Evolutionary conservation across 352 stramenopile species (phyloP).

Genomic region (Blastocystis sp.): DNA sequence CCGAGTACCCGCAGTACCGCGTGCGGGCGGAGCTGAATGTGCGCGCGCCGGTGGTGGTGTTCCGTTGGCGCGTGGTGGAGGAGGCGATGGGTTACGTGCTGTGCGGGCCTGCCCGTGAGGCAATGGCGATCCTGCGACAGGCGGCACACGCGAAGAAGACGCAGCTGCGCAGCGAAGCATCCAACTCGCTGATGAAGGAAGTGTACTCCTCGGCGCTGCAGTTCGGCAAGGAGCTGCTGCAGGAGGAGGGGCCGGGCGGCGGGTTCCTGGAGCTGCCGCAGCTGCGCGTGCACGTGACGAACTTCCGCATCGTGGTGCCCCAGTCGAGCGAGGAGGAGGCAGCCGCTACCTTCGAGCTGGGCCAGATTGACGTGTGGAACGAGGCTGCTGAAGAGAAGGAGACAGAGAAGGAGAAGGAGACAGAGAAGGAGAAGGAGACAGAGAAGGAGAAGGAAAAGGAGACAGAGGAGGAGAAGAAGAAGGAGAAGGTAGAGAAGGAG

Average conservation of each 20-base stretch:
- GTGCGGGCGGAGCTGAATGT: not conserved
- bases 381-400: not conserved
- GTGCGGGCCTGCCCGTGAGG: slow-evolving; percentile 16
- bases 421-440: no score
- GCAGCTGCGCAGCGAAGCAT: not conserved
- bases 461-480: no score
- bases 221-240: not conserved
- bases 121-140: not conserved
- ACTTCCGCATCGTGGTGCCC: not conserved
- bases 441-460: no score
- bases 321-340: not conserved
- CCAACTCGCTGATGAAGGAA: not conserved
- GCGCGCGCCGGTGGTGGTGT: not conserved
- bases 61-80: slow-evolving; percentile 36
- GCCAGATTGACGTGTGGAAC: not conserved
- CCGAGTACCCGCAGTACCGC: slow-evolving; percentile 22
- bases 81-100: slow-evolving; percentile 48
- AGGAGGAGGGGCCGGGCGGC: not conserved
- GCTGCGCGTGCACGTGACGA: not conserved
- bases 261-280: not conserved
- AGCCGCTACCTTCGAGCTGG: not conserved
- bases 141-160: not conserved
- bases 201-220: not conserved
- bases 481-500: no score
- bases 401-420: no score